These are phyloP conservation scores for Ophiocordyceps unilateralis DNA, from an alignment of 2,329 filamentous ascomycete genomes.

Conservation along the genomic window DNA sequence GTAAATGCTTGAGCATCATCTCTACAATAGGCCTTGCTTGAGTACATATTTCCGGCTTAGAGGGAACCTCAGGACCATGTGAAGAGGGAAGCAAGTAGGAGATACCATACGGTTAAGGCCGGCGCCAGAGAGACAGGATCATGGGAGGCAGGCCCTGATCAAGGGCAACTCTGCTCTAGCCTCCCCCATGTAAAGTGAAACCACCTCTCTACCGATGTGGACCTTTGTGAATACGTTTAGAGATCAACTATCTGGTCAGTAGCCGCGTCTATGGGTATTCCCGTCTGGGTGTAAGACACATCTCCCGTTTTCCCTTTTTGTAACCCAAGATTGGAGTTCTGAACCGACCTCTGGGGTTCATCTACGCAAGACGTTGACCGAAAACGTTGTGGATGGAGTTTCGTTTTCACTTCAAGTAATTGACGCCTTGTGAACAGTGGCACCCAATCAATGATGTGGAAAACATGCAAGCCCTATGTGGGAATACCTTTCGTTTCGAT, in stretches of 20 bases:
- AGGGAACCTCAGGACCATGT: not conserved
- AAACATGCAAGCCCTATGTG: too few relatives aligned
- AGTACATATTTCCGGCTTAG: too few relatives aligned
- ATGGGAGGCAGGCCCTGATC: not conserved
- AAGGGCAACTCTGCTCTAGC: not conserved
- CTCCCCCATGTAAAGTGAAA: not conserved
- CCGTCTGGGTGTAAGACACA: not conserved
- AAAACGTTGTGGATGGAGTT: too few relatives aligned
- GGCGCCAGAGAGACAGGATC: not conserved
- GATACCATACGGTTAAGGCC: not conserved
- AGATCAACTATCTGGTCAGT: not conserved
- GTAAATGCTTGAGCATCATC: not conserved
- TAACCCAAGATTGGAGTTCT: not conserved
- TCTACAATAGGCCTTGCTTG: too few relatives aligned
- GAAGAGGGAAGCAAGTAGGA: not conserved
- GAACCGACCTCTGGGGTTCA: too few relatives aligned
- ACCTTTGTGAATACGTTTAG: not conserved
- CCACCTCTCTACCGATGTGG: not conserved
- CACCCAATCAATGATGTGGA: too few relatives aligned
- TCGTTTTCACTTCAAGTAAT: too few relatives aligned
- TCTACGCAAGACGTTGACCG: too few relatives aligned
- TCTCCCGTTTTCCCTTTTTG: not conserved
- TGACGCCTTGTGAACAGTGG: too few relatives aligned
- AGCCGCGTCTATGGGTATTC: not conserved
- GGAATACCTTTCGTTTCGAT: too few relatives aligned